These are phyloP conservation scores for Lactarius sanguifluus DNA, from an alignment of 768 basidiomycete genomes.

Conservation along the genomic window DNA sequence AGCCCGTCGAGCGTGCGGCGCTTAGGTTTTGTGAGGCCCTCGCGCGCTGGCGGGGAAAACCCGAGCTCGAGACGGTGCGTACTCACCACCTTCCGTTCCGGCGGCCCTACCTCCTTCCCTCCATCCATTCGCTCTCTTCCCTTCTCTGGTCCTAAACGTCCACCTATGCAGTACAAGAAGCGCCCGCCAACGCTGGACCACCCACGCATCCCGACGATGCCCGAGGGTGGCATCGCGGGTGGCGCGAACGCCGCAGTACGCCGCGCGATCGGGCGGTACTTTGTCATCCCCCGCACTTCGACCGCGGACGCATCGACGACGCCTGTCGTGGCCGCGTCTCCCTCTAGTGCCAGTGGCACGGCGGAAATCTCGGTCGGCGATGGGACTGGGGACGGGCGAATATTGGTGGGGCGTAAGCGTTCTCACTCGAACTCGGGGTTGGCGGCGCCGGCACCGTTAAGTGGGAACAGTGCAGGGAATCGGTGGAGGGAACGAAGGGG, in stretches of 20 bases:
- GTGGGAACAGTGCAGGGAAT: background rate
- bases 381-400: background rate
- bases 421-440: conserved; percentile 12
- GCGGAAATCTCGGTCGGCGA: background rate
- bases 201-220: conserved; percentile 2
- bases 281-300: background rate
- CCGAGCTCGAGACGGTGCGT: conserved; percentile 74
- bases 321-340: background rate
- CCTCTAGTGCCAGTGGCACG: background rate
- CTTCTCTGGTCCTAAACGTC: background rate
- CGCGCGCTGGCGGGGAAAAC: conserved; percentile 79
- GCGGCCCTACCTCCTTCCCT: background rate
- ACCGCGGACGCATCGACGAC: background rate
- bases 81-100: background rate
- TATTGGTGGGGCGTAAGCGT: conserved; percentile 23
- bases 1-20: conserved; percentile 76
- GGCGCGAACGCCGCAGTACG: conserved; percentile 17
- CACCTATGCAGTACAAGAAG: conserved; percentile 35
- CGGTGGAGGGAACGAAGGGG: conserved; percentile 17
- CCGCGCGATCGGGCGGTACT: conserved; percentile 17
- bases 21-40: conserved; percentile 81
- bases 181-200: background rate
- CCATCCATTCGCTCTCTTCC: background rate
- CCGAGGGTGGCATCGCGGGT: conserved; percentile 9
- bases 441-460: background rate